Conservation (phyloP, 2,329 filamentous ascomycete genomes). For the Nannizzia gypsea region DNA sequence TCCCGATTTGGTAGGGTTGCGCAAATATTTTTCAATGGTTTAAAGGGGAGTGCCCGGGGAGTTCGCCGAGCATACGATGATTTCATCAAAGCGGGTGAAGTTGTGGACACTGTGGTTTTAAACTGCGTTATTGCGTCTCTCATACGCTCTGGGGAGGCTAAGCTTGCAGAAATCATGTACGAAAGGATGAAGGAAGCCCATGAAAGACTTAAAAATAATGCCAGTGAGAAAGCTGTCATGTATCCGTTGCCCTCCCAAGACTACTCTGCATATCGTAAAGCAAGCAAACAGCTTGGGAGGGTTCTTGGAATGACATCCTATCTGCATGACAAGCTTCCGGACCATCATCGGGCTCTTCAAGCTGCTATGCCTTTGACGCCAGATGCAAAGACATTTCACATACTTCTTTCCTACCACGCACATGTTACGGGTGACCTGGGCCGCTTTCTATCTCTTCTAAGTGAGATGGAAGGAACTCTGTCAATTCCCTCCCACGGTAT, state of each 20-base stretch:
- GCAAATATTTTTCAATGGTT: conserved; percentile 72
- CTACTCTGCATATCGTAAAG: conserved; percentile 25
- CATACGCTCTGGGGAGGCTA: conserved; percentile 61
- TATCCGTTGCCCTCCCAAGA: conserved; percentile 24
- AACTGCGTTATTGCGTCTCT: conserved; percentile 78
- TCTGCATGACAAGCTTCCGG: conserved; percentile 39
- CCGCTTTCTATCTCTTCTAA: conserved; percentile 57
- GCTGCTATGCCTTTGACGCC: conserved; percentile 55
- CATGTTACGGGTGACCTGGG: conserved; percentile 57
- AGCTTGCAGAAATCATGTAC: conserved; percentile 70
- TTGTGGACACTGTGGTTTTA: conserved; percentile 75
- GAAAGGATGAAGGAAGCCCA: conserved; percentile 64
- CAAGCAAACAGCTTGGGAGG: conserved; percentile 35
- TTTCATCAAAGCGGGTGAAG: conserved; percentile 72
- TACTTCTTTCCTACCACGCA: conserved; percentile 66
- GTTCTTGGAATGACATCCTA: conserved; percentile 37
- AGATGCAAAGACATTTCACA: conserved; percentile 65
- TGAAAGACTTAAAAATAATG: conserved; percentile 20
- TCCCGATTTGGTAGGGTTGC: conserved; percentile 73
- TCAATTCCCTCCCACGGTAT: conserved; percentile 58
- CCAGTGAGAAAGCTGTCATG: conserved; percentile 19
- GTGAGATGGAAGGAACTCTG: conserved; percentile 62
- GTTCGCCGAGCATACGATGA: conserved; percentile 68
- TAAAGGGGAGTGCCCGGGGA: conserved; percentile 59
- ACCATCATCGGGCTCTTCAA: conserved; percentile 52